Base-by-base conservation (phyloP, 2,329 filamentous ascomycete genomes). In the Sporothrix phasma region DNA sequence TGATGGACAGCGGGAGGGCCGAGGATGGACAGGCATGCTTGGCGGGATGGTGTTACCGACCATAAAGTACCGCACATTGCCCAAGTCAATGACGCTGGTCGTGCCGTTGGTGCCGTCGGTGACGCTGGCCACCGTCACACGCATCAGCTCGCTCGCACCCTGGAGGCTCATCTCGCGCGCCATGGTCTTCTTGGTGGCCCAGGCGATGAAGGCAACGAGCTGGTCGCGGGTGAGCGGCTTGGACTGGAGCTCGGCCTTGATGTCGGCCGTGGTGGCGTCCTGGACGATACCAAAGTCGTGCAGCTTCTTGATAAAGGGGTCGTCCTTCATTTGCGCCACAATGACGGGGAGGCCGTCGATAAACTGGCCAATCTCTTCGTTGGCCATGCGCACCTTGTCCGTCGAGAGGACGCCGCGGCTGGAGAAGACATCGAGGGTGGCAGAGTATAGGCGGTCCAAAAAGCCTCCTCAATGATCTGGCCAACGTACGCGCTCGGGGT, bases 371-470 rank as follows among this genome's bases (percentile, higher is more conserved):
- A 87, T 73, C 69, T 87, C 79, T 78, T 89, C 73, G 73, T 88
- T 77, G 73, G 79, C 89, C 69, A 96, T 83, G 39, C 94, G 89
- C 41, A 97, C 90, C 69, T 89, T 83, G 13, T 89, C 85, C 41
- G 89, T 95, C n/a, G 88, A 85, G 62, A 97, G 80, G 6, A 99
- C 87, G 64, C 95, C 95, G 65, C 88, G 85, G 22, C 88, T 96
- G 1, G 92, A 97, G 68, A 95, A 86, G 6, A 97, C 83, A 71
- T 97, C 92, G 64, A 97, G 91, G 0, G 85, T 2, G 90, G 86
- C 67, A 88, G 88, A 72, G 85, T 88, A 71, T 89, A 94, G 67
- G 90, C 92, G 41, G 86, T 95, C 94, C 94, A 99, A 73, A 99
- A 99, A 0, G 92, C 90, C 75, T 97, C 90, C 71, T 97, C 92